A percentile compares a stretch with the other conserved stretches of the same genome.
Evolutionary conservation across 805 yeast genomes (phyloP).

Genomic region (Ogataea kodamae): DNA sequence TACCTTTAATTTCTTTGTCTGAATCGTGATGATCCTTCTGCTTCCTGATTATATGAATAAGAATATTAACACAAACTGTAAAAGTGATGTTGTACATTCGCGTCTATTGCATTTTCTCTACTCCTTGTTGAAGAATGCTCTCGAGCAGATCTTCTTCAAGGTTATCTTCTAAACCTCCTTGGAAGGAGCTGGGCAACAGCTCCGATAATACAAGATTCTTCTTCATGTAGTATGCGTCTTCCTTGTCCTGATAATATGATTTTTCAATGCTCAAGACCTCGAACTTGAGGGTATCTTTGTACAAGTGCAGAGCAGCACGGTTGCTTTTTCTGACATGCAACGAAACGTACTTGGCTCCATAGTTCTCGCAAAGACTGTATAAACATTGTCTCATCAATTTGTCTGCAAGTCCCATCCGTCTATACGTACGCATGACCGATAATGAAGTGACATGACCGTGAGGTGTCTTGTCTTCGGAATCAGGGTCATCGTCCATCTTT

Average conservation of each 20-base stretch:
- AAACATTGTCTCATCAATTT: constrained; percentile 79
- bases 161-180: constrained; percentile 55
- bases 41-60: constrained; percentile 8
- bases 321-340: constrained; percentile 92
- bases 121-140: constrained; percentile 22
- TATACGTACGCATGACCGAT: constrained; percentile 91
- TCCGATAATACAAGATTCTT: constrained; percentile 61
- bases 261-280: constrained; percentile 79
- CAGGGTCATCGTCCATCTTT: constrained; percentile 93
- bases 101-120: constrained; percentile 7
- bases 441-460: constrained; percentile 94
- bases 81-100: background rate
- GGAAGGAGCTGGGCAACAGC: constrained; percentile 55
- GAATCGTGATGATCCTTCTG: constrained; percentile 31
- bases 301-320: constrained; percentile 89
- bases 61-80: background rate
- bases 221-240: constrained; percentile 95
- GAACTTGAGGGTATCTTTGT: constrained; percentile 79
- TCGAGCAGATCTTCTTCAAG: constrained; percentile 46
- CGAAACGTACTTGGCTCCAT: constrained; percentile 78
- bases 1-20: constrained; percentile 80
- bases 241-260: constrained; percentile 94
- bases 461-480: constrained; percentile 53
- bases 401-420: constrained; percentile 94
- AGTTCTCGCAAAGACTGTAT: constrained; percentile 75